Evolutionary conservation across 2,329 filamentous ascomycete species (phyloP).

Genomic region (Botryosphaeria dothidea): DNA sequence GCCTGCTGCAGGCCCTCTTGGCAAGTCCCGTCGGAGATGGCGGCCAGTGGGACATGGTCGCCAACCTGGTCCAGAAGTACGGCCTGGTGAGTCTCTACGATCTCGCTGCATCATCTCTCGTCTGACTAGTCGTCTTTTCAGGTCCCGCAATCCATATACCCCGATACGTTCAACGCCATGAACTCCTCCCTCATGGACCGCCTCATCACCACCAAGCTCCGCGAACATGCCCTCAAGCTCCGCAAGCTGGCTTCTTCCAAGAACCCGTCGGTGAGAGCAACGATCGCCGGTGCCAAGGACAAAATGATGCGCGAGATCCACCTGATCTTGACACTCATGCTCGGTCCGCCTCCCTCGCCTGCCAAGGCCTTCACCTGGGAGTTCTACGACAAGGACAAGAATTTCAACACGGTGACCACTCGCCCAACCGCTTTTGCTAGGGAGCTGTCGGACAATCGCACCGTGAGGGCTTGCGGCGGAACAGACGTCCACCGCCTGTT

Average conservation of each 20-base stretch:
- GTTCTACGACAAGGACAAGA: constrained; percentile 70
- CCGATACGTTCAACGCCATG: constrained; percentile 77
- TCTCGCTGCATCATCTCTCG: neutral
- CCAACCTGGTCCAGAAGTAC: constrained; percentile 82
- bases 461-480: constrained; percentile 58
- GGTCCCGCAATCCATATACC: constrained; percentile 75
- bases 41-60: constrained; percentile 91
- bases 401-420: constrained; percentile 61
- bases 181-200: constrained; percentile 69
- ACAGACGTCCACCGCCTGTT: constrained; percentile 69
- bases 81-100: constrained; percentile 58
- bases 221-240: constrained; percentile 78
- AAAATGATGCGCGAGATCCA: constrained; percentile 80
- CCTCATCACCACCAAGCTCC: constrained; percentile 79
- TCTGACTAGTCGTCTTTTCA: neutral
- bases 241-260: constrained; percentile 54
- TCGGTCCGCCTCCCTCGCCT: constrained; percentile 75
- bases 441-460: constrained; percentile 62
- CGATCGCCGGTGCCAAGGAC: constrained; percentile 58
- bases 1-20: constrained; percentile 71
- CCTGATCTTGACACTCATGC: constrained; percentile 75
- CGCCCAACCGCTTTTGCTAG: constrained; percentile 73
- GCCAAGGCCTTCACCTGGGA: constrained; percentile 75
- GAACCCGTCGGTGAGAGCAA: constrained; percentile 36
- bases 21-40: constrained; percentile 73